A percentile compares a stretch with the other conserved stretches of the same genome.
These are phyloP conservation scores for Clathrospora elynae DNA, from an alignment of 2,329 filamentous ascomycete genomes.

Conservation along the genomic window DNA sequence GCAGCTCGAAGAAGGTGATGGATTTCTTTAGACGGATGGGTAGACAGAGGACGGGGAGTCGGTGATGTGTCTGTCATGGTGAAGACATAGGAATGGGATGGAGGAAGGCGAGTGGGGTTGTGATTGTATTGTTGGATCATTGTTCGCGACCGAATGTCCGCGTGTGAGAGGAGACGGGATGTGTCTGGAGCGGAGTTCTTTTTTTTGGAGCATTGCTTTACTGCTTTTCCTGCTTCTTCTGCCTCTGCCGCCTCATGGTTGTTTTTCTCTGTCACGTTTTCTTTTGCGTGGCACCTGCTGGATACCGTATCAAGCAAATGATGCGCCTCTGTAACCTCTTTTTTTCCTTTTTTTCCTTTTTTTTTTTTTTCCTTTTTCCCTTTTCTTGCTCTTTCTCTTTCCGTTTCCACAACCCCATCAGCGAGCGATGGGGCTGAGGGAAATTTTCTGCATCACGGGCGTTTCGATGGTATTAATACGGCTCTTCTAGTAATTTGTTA, in stretches of 20 bases:
- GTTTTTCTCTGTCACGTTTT: background rate
- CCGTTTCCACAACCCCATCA: no score
- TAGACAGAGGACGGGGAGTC: constrained; percentile 62
- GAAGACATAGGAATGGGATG: background rate
- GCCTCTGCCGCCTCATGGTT: background rate
- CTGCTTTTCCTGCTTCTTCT: background rate
- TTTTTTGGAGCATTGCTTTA: constrained; percentile 3
- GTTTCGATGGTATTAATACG: no score
- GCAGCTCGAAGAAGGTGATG: constrained; percentile 92
- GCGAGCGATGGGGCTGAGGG: no score
- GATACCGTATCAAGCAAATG: background rate
- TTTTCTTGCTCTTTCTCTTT: constrained; percentile 1
- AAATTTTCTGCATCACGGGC: no score
- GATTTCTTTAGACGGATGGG: constrained; percentile 93
- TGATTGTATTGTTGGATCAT: constrained; percentile 1
- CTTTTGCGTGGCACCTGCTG: background rate
- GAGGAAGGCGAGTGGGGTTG: background rate
- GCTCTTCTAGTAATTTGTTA: no score
- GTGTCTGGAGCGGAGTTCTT: background rate
- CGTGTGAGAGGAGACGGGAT: background rate
- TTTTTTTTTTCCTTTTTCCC: background rate
- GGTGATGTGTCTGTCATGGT: constrained; percentile 5
- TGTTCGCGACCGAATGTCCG: background rate
- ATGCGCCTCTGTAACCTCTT: no score
- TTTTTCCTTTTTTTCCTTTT: constrained; percentile 4